Conservation (phyloP, 2,329 filamentous ascomycete genomes). For the Colletotrichum tamarilloi region DNA sequence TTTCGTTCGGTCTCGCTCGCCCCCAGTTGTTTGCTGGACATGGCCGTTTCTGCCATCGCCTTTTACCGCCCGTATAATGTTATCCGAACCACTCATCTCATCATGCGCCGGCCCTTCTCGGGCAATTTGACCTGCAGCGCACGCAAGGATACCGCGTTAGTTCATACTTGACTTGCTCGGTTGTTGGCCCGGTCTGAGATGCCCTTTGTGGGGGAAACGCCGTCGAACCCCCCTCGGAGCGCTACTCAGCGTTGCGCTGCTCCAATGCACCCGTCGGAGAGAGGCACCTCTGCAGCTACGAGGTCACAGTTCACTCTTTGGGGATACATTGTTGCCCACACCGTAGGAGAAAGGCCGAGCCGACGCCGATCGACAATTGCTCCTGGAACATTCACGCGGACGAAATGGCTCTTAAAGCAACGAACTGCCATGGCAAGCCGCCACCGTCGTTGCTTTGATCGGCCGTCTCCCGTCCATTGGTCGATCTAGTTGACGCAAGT, state of each 20-base stretch:
- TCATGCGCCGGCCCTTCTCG: slow-evolving; percentile 40
- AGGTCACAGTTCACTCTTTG: slow-evolving; percentile 26
- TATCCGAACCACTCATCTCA: slow-evolving; percentile 22
- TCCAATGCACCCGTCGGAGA: slow-evolving; percentile 5
- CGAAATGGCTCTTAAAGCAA: slow-evolving; percentile 28
- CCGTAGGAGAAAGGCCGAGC: slow-evolving; percentile 38
- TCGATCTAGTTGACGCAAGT: slow-evolving; percentile 24
- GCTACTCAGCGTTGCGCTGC: slow-evolving; percentile 5
- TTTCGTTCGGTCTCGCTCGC: slow-evolving; percentile 4
- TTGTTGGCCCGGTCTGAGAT: slow-evolving; percentile 37
- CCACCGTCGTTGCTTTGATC: slow-evolving; percentile 21
- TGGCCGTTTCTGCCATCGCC: neutral
- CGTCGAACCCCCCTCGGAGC: slow-evolving; percentile 39
- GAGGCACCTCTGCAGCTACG: slow-evolving; percentile 17
- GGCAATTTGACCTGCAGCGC: slow-evolving; percentile 39
- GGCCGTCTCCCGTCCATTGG: slow-evolving; percentile 18
- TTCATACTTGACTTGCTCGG: slow-evolving; percentile 15
- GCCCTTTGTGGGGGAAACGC: slow-evolving; percentile 42
- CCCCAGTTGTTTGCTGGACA: neutral
- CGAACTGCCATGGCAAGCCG: slow-evolving; percentile 25
- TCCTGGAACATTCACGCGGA: slow-evolving; percentile 34
- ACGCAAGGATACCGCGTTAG: slow-evolving; percentile 34
- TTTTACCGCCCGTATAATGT: slow-evolving; percentile 19
- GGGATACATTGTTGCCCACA: slow-evolving; percentile 28
- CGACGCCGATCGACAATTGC: slow-evolving; percentile 38